Conservation (phyloP, 2,329 filamentous ascomycete species). For the Fusarium abutilonis region DNA sequence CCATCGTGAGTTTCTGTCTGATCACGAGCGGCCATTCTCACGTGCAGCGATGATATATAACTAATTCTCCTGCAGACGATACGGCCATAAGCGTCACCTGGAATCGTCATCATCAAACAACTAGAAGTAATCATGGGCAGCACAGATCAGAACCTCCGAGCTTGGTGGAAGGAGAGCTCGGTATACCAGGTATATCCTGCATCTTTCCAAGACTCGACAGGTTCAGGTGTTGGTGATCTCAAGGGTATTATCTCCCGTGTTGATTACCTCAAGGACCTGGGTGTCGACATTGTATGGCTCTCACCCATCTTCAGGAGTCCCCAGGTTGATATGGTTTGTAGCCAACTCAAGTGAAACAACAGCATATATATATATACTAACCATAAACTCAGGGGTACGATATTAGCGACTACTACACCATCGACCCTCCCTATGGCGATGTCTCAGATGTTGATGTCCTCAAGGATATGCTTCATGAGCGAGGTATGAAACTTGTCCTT, state of each 20-base stretch:
- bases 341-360: neutral
- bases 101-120: neutral
- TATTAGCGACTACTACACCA: constrained; percentile 72
- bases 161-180: constrained; percentile 69
- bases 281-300: constrained; percentile 68
- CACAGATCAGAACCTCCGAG: constrained; percentile 41
- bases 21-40: constrained; percentile 21
- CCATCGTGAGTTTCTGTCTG: constrained; percentile 18
- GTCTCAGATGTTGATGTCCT: constrained; percentile 72
- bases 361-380: neutral
- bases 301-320: constrained; percentile 62
- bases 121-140: constrained; percentile 38
- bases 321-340: constrained; percentile 68
- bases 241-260: constrained; percentile 66
- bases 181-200: constrained; percentile 71
- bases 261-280: constrained; percentile 64
- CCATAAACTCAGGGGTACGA: constrained; percentile 69
- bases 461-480: constrained; percentile 67
- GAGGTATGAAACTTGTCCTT: constrained; percentile 75
- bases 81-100: neutral
- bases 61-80: constrained; percentile 5
- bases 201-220: constrained; percentile 68
- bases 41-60: constrained; percentile 17
- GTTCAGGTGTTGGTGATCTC: constrained; percentile 66
- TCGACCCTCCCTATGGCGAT: constrained; percentile 74